These are phyloP conservation scores for Russula olivacea DNA, from an alignment of 768 basidiomycete species.

Conservation along the genomic window DNA sequence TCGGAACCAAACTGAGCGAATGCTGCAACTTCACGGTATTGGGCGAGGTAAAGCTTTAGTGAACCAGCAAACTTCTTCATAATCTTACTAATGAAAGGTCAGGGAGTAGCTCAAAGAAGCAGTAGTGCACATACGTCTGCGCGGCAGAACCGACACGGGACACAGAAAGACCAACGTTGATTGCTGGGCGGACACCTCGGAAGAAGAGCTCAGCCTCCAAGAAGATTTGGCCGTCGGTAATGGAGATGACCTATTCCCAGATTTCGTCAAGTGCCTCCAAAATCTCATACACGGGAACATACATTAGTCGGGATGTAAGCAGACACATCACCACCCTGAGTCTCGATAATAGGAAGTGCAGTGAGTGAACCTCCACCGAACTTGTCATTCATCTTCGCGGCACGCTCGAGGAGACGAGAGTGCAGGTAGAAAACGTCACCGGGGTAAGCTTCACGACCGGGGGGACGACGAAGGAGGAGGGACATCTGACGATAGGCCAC, in stretches of 20 bases:
- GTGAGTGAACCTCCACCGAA: slow-evolving; percentile 98
- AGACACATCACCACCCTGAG: slow-evolving; percentile 99
- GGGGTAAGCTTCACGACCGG: slow-evolving; percentile 99
- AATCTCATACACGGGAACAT: slow-evolving; percentile 27
- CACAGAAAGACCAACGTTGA: slow-evolving; percentile 99
- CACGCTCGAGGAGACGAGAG: slow-evolving; percentile 99
- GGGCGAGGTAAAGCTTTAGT: slow-evolving; percentile 98
- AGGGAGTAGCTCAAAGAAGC: not conserved
- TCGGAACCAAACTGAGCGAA: slow-evolving; percentile 99
- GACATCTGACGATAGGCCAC: slow-evolving; percentile 99
- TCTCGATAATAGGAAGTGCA: slow-evolving; percentile 99
- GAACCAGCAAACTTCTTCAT: slow-evolving; percentile 99
- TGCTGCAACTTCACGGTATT: slow-evolving; percentile 99
- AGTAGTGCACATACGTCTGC: slow-evolving; percentile 75
- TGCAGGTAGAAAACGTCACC: slow-evolving; percentile 99
- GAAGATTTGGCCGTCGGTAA: slow-evolving; percentile 99
- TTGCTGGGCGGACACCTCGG: slow-evolving; percentile 99
- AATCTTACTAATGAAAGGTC: slow-evolving; percentile 59
- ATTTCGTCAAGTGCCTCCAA: slow-evolving; percentile 1
- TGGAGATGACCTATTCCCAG: slow-evolving; percentile 83
- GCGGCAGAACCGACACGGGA: slow-evolving; percentile 99
- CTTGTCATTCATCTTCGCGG: slow-evolving; percentile 99
- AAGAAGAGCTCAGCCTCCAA: slow-evolving; percentile 99
- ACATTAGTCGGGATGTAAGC: slow-evolving; percentile 97
- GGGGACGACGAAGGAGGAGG: slow-evolving; percentile 97